Conservation (phyloP, 179 eudicot genomes). For the Silene noctiflora region DNA sequence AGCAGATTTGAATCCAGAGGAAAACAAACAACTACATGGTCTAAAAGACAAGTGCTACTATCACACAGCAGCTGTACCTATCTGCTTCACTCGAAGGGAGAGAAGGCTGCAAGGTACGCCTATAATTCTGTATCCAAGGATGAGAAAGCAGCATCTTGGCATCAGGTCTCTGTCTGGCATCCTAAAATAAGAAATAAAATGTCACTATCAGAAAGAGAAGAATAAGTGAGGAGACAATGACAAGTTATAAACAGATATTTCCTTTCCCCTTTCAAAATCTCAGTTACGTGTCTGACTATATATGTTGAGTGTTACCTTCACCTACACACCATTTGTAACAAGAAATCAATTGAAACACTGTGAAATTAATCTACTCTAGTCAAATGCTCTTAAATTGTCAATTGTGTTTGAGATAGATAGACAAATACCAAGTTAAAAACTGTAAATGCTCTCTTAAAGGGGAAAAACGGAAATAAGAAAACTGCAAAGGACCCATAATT, state of each 20-base stretch:
- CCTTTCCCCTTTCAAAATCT: neutral
- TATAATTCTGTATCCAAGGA: constrained; percentile 90
- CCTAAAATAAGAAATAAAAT: constrained; percentile 50
- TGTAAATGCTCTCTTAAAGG: neutral
- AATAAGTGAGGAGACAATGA: neutral
- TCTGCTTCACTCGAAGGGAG: constrained; percentile 66
- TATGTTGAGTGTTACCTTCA: neutral
- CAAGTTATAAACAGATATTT: neutral
- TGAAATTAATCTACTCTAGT: neutral
- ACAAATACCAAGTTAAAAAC: constrained; percentile 7
- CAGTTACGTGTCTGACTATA: neutral
- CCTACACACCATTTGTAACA: neutral
- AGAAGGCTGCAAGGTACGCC: constrained; percentile 90
- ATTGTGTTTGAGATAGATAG: neutral
- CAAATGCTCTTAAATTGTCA: neutral
- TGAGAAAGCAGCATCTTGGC: constrained; percentile 95
- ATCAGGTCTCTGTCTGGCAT: constrained; percentile 98
- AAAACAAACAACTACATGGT: neutral
- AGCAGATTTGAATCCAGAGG: constrained; percentile 5
- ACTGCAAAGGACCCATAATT: neutral
- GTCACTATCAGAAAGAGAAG: constrained; percentile 22
- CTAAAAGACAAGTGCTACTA: neutral
- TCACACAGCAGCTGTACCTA: constrained; percentile 44
- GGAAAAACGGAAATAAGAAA: neutral
- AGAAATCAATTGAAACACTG: neutral